Conservation (phyloP, 805 yeast species). For the Candida endomychidarum region DNA sequence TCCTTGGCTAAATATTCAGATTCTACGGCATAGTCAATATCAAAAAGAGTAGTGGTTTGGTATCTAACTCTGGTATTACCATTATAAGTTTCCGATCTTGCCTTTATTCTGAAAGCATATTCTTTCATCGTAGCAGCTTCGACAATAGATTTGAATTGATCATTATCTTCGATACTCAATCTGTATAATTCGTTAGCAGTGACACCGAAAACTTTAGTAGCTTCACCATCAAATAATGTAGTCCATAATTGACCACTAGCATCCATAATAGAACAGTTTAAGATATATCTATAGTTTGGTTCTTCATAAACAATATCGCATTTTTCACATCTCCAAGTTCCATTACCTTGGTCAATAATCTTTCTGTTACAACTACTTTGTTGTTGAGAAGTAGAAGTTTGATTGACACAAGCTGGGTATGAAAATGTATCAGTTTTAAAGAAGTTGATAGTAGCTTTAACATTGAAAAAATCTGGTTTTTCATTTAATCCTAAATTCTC, state of each 20-base stretch:
- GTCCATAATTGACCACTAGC: constrained; percentile 82
- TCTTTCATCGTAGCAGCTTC: constrained; percentile 61
- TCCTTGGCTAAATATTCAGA: constrained; percentile 54
- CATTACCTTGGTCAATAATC: constrained; percentile 67
- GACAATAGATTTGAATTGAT: constrained; percentile 45
- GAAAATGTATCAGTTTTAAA: constrained; percentile 74
- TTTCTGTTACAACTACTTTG: constrained; percentile 67
- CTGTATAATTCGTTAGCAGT: constrained; percentile 61
- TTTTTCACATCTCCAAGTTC: constrained; percentile 90
- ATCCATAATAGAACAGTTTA: constrained; percentile 78
- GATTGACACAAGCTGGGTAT: constrained; percentile 84
- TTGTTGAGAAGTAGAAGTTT: constrained; percentile 23
- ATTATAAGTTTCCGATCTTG: constrained; percentile 80
- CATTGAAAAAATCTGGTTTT: constrained; percentile 72
- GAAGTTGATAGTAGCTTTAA: constrained; percentile 73
- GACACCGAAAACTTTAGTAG: constrained; percentile 62
- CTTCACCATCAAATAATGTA: constrained; percentile 84
- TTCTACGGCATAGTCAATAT: constrained; percentile 58
- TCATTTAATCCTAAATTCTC: constrained; percentile 73
- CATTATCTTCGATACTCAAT: constrained; percentile 42
- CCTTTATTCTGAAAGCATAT: constrained; percentile 73
- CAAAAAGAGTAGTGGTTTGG: constrained; percentile 55
- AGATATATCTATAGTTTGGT: constrained; percentile 78
- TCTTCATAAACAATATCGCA: constrained; percentile 68
- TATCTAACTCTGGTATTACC: constrained; percentile 76